Evolutionary conservation across 108 stramenopile genomes (phyloP), one percentile per base, ranked within the genome.

Genomic region (Conticribra guillardii): DNA sequence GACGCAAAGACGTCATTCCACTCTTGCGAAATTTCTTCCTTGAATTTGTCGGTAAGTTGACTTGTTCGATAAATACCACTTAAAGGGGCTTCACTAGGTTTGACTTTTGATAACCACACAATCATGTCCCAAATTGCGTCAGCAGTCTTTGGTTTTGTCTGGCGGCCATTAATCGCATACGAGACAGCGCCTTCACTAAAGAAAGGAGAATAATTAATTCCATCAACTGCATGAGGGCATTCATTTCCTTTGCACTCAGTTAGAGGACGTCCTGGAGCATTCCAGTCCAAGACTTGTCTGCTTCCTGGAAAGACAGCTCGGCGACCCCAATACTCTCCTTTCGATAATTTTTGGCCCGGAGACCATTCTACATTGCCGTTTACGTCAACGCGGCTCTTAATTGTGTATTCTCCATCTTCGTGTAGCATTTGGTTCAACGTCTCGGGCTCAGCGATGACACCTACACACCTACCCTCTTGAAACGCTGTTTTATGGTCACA

Each of bases 401-500:
- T 70, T 32, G 71, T 70, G 33, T 59, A 72, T 29, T 65, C 46
- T 8, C 76, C 76, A 41, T 62, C 76, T 29, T 78, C 64, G 26
- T 26, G 15, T 41, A 78, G 76, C 21, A 78, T n/a, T 22, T 64
- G 45, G 41, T 55, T 78, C 51, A 78, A 19, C 18, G 76, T 73
- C 2, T 64, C 63, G 4, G 76, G 76, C 76, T 72, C 67, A 62
- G 76, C 71, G 22, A 72, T 65, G 44, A 69, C 76, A 19, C 67
- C 67, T 2, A 53, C 71, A 34, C 76, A 78, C 2, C 70, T 30
- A 14, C 76, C 76, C 21, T 70, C 71, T 26, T 64, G 71, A 22
- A 78, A 78, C 46, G 76, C 71, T 27, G 56, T 66, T 23, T 78
- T 78, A 27, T 64, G 71, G 47, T 78, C 71, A 41, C 76, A 78